Base-by-base conservation (phyloP, 768 basidiomycete genomes). In the Tulasnella sp. region DNA sequence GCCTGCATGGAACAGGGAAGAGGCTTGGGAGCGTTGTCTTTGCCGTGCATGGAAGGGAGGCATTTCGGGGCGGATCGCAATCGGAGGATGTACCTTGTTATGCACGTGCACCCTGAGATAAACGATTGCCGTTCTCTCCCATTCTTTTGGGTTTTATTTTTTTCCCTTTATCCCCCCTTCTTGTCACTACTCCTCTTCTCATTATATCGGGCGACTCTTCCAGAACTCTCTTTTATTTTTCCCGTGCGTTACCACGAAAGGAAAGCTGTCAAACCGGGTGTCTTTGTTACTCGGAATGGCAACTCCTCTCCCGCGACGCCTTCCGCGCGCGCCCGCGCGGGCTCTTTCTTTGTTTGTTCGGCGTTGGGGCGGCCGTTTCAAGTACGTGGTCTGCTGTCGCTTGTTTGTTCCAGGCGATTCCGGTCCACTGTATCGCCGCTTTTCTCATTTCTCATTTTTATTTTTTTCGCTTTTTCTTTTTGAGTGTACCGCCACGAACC, bases 181-280 rank as follows among this genome's bases (percentile, higher is more conserved):
- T 23, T 13, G 5, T 7, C 57, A n/a, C 6, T 29, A 6, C n/a
- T 26, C 9, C 2, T 26, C 20, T 61, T 61, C 57, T 61, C 57
- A 67, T 67, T 67, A 67, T 67, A 67, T 67, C 61, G 61, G 61
- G 61, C 61, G 61, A 67, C 61, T 67, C 61, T 67, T 67, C 61
- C 61, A 67, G 61, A 67, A 67, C 61, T 67, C 29, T 61, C 3
- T 61, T 26, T 13, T 0, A 1, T 61, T 26, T 26, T 29, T 61
- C n/a, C 11, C 16, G 16, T 13, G 4, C n/a, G 4, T 67, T n/a
- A 23, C 61, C 32, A 32, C 1, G 13, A 32, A 32, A 15, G 61
- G 61, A 35, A 67, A 67, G 61, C 4, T 67, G 51, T 51, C 51
- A 51, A 23, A 51, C 23, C 9, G 35, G 35, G 35, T 51, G 51